A percentile compares a stretch with the other conserved stretches of the same genome.
Conservation (phyloP, 768 basidiomycete genomes). For the Tricholoma furcatifolium region DNA sequence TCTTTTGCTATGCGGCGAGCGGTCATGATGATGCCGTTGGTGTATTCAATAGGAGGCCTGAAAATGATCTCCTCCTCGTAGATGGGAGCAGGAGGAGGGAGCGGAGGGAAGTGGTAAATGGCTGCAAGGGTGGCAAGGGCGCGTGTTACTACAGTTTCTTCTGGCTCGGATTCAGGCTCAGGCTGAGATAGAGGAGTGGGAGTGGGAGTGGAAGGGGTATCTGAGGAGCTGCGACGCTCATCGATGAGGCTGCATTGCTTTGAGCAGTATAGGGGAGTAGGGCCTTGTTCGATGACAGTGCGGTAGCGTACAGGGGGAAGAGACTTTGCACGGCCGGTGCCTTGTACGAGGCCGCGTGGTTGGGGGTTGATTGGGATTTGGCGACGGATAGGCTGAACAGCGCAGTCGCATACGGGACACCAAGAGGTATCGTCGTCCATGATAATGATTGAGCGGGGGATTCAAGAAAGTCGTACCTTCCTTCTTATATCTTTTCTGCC, state of each 20-base stretch:
- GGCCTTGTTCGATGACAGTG: slow-evolving; percentile 75
- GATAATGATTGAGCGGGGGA: slow-evolving; percentile 26
- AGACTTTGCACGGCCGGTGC: slow-evolving; percentile 61
- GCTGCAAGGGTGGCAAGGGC: slow-evolving; percentile 31
- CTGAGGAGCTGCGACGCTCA: slow-evolving; percentile 46
- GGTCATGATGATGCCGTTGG: slow-evolving; percentile 70
- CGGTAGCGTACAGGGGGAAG: slow-evolving; percentile 37
- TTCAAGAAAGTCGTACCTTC: not conserved
- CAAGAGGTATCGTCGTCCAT: slow-evolving; percentile 69
- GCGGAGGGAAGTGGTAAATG: slow-evolving; percentile 47
- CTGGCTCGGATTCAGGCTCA: too few species aligned
- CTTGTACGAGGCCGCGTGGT: slow-evolving; percentile 55
- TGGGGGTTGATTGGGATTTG: slow-evolving; percentile 44
- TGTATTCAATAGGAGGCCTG: slow-evolving; percentile 38
- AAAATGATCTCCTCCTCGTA: slow-evolving; percentile 24
- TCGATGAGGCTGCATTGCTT: slow-evolving; percentile 71
- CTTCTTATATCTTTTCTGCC: slow-evolving; percentile 25
- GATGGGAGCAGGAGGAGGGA: slow-evolving; percentile 52
- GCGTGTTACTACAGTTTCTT: too few species aligned
- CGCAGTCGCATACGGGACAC: slow-evolving; percentile 79
- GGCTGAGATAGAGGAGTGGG: slow-evolving; percentile 30
- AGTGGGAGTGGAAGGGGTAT: slow-evolving; percentile 30
- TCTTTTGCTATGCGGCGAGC: slow-evolving; percentile 49
- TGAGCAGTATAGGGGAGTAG: slow-evolving; percentile 83
- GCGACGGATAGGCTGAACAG: slow-evolving; percentile 77